Percentiles rank a stretch among this genome's conserved stretches.
phyloP scores from a whole-genome alignment of 768 basidiomycete species.

The Auricularia heimuer region DNA sequence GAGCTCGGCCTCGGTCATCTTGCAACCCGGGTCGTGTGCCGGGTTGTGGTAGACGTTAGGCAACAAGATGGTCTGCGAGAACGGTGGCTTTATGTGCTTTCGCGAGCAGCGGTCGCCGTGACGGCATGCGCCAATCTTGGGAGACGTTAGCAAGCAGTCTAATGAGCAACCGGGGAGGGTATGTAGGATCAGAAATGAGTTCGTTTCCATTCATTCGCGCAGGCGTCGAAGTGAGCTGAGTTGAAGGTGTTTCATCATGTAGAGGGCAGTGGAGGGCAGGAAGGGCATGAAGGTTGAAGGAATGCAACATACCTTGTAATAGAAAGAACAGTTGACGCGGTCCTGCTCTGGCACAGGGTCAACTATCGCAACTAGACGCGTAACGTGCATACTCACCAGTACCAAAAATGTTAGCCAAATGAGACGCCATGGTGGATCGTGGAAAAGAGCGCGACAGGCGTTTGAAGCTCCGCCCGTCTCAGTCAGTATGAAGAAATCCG shows the following conservation, averaged over 20 bases:
- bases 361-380: background rate
- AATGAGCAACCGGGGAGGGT: constrained; percentile 5
- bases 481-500: too few relatives aligned
- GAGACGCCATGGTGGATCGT: constrained; percentile 47
- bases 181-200: background rate
- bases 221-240: background rate
- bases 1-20: constrained; percentile 75
- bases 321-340: constrained; percentile 98
- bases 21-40: constrained; percentile 84
- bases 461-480: too few relatives aligned
- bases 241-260: too few relatives aligned
- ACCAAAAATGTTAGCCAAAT: constrained; percentile 92
- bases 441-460: background rate
- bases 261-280: background rate
- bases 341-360: constrained; percentile 51
- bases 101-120: constrained; percentile 98
- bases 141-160: constrained; percentile 6
- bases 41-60: constrained; percentile 99
- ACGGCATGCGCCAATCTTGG: constrained; percentile 92
- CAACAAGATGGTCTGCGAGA: constrained; percentile 92
- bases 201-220: background rate
- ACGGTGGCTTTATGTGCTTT: constrained; percentile 96
- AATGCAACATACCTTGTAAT: constrained; percentile 66
- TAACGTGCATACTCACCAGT: constrained; percentile 33
- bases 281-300: background rate